These are phyloP conservation scores for Neurospora sp. DNA, from an alignment of 495 filamentous ascomycete genomes.

Conservation along the genomic window DNA sequence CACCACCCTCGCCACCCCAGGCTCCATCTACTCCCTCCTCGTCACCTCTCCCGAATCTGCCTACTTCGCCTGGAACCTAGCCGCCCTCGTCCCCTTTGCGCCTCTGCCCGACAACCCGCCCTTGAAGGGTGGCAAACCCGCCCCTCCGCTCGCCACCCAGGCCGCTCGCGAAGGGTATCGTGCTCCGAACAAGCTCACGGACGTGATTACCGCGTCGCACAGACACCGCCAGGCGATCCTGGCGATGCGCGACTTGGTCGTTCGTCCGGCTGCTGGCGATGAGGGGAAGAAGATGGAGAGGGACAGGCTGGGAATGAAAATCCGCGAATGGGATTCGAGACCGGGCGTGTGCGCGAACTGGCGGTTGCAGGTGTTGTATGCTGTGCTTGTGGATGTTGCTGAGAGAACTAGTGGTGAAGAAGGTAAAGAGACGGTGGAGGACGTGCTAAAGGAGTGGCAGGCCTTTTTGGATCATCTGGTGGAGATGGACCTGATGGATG, in stretches of 20 bases:
- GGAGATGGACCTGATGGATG: conserved; percentile 40
- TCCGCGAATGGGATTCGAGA: conserved; percentile 59
- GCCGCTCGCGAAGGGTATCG: conserved; percentile 70
- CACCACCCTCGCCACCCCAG: conserved; percentile 34
- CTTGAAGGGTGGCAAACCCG: conserved; percentile 31
- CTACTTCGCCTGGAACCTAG: conserved; percentile 67
- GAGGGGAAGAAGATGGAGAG: conserved; percentile 27
- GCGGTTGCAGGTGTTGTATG: conserved; percentile 62
- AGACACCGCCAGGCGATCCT: conserved; percentile 49
- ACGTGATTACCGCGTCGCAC: conserved; percentile 55
- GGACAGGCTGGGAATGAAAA: conserved; percentile 56
- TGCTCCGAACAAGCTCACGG: conserved; percentile 58
- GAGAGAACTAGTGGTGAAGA: conserved; percentile 15
- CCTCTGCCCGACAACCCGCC: conserved; percentile 37
- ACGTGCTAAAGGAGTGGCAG: conserved; percentile 40
- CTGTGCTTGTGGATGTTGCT: conserved; percentile 57
- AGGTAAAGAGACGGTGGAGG: conserved; percentile 19
- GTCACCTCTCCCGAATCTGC: conserved; percentile 47
- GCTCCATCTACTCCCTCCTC: conserved; percentile 42
- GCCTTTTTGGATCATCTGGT: conserved; percentile 45
- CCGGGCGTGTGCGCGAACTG: conserved; percentile 44
- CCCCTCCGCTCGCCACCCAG: conserved; percentile 40
- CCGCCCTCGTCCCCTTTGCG: conserved; percentile 68
- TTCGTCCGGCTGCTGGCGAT: conserved; percentile 11
- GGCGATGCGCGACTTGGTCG: conserved; percentile 41